Evolutionary conservation across 306 rosid species (phyloP), one percentile per base, ranked within the genome.

Genomic region (Hylodesmum podocarpum): DNA sequence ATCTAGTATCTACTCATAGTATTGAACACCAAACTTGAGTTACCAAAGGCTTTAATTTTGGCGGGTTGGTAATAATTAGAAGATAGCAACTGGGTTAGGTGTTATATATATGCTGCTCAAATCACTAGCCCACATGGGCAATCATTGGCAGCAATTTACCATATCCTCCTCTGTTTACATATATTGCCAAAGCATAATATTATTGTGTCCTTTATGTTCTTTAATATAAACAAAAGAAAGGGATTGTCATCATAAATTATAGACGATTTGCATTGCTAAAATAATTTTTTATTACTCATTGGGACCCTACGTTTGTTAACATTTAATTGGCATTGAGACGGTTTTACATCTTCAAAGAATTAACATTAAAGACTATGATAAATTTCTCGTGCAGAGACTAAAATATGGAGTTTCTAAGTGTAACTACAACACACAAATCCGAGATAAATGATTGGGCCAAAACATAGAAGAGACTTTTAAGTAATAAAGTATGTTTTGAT

Each of bases 81-180:
- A 25, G 1, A 16, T 50, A 18, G 73, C 22, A 49, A 28, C 14
- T 64, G 14, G 64, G 31, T 69, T 68, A 19, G 27, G 68, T 51
- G 15, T 0, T 25, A 13, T 19, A 46, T 16, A 1, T 8, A 34
- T 22, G 79, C 25, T 63, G 44, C 57, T 62, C 61, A 59, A 66
- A 25, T 11, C 58, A 54, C 67, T 53, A 62, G 28, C 57, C 50
- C 76, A 78, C 72, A 44, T 15, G 70, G 11, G n/a, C 65, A 44
- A 58, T 44, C n/a, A 31, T 57, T 69, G 40, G 63, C 39, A 58
- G 10, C 76, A 15, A 29, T 27, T 12, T 10, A 36, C 11, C 13
- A 34, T 57, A 0, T 11, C 46, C 12, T 40, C 46, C n/a, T 40
- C 46, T 61, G 14, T 2, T 14, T 3, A 37, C 44, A 61, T 31